phyloP scores from a whole-genome alignment of 2,329 filamentous ascomycete species.

The Cladorrhinum sp. region DNA sequence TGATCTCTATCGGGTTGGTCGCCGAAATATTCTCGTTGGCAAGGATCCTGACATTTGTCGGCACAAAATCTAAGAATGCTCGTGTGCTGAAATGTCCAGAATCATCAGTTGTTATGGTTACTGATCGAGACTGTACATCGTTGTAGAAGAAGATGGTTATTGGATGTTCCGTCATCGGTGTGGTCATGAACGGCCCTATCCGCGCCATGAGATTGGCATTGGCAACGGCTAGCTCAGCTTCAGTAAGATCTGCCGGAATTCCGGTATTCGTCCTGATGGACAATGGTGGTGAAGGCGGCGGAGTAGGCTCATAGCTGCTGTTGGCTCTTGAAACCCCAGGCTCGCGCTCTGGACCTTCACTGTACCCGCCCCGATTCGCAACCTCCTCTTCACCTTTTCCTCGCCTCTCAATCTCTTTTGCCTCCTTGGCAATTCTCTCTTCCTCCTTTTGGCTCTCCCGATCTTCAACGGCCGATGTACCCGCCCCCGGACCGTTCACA shows the following conservation, averaged over 20 bases:
- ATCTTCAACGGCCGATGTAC: slow-evolving; percentile 35
- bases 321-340: slow-evolving; percentile 21
- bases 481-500: slow-evolving; percentile 8
- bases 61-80: slow-evolving; percentile 82
- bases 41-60: slow-evolving; percentile 82
- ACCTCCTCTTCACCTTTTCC: slow-evolving; percentile 70
- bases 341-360: slow-evolving; percentile 47
- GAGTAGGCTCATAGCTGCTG: slow-evolving; percentile 37
- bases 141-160: slow-evolving; percentile 97
- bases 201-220: slow-evolving; percentile 87
- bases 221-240: slow-evolving; percentile 72
- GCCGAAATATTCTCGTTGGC: slow-evolving; percentile 82
- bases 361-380: slow-evolving; percentile 71
- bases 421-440: slow-evolving; percentile 70
- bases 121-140: slow-evolving; percentile 73
- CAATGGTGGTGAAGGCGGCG: slow-evolving; percentile 44
- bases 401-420: slow-evolving; percentile 69
- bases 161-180: slow-evolving; percentile 70
- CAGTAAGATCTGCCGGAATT: slow-evolving; percentile 57
- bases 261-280: slow-evolving; percentile 35
- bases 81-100: slow-evolving; percentile 83
- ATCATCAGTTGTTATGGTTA: slow-evolving; percentile 81
- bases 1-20: slow-evolving; percentile 73
- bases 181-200: slow-evolving; percentile 85
- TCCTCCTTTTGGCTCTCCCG: slow-evolving; percentile 52